Percentiles rank a stretch among this genome's conserved stretches.
These are phyloP conservation scores for Basidioascus undulatus DNA, from an alignment of 768 basidiomycete genomes.

Conservation along the genomic window DNA sequence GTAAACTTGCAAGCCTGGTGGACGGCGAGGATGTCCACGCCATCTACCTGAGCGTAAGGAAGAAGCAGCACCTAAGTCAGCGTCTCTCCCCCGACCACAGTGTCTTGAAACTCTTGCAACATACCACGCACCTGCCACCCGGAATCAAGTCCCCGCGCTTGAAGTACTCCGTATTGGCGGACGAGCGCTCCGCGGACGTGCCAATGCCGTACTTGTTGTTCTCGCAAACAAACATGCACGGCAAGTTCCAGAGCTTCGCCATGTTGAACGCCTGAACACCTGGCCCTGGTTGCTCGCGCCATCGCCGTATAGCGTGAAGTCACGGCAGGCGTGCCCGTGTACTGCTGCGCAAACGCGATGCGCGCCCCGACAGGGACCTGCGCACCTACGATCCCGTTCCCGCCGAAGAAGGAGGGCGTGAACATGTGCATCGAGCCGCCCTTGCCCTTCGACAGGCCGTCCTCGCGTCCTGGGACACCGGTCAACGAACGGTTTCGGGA, in stretches of 20 bases:
- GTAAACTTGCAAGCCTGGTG: conserved; percentile 63
- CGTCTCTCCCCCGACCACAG: too few species aligned
- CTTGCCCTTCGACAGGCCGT: conserved; percentile 88
- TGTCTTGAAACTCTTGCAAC: too few species aligned
- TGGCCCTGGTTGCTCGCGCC: conserved; percentile 97
- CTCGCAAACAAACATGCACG: conserved; percentile 83
- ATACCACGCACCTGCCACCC: conserved; percentile 54
- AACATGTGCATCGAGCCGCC: conserved; percentile 99
- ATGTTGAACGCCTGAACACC: conserved; percentile 96
- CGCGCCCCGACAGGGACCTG: conserved; percentile 94
- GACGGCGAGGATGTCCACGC: conserved; percentile 91
- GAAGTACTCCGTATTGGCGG: conserved; percentile 83
- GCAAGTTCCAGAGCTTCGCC: conserved; percentile 36
- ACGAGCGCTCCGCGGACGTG: conserved; percentile 78
- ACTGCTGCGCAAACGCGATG: conserved; percentile 81
- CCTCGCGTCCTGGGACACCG: conserved; percentile 50
- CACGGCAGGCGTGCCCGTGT: too few species aligned
- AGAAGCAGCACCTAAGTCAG: too few species aligned
- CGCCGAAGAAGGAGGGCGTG: conserved; percentile 96
- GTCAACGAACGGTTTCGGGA: too few species aligned
- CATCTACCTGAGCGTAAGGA: conserved; percentile 64
- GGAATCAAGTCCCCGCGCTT: conserved; percentile 94
- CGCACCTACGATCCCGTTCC: conserved; percentile 96
- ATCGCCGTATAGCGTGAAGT: conserved; percentile 87
- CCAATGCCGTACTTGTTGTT: conserved; percentile 99